phyloP scores from a whole-genome alignment of 805 yeast genomes.

The Monosporozyma yasuniensis region DNA sequence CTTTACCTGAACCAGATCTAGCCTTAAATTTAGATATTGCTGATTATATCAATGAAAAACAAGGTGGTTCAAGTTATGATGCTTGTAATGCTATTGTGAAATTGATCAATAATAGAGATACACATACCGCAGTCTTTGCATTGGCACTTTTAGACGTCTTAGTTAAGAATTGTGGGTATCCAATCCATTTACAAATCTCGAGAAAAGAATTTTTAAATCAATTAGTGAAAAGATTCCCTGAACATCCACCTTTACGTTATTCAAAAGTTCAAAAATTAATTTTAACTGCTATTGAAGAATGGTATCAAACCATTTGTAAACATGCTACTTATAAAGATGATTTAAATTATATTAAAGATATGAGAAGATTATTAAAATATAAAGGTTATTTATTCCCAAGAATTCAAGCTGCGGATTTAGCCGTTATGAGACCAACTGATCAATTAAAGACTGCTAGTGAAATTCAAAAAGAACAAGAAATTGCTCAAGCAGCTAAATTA shows the following conservation, averaged over 20 bases:
- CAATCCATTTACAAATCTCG: conserved; percentile 89
- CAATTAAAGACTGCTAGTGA: conserved; percentile 82
- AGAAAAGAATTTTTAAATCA: conserved; percentile 92
- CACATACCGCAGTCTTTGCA: conserved; percentile 79
- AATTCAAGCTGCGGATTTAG: conserved; percentile 80
- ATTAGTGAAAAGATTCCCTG: conserved; percentile 87
- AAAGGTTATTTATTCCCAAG: conserved; percentile 95
- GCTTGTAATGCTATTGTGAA: conserved; percentile 83
- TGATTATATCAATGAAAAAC: conserved; percentile 85
- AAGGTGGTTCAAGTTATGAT: conserved; percentile 83
- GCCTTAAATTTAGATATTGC: conserved; percentile 86
- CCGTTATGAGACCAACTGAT: conserved; percentile 86
- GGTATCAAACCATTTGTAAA: conserved; percentile 92
- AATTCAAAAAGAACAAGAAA: conserved; percentile 81
- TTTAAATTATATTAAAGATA: conserved; percentile 83
- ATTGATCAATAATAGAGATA: conserved; percentile 70
- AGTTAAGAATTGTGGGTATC: conserved; percentile 97
- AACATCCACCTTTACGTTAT: conserved; percentile 81
- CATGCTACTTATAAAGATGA: conserved; percentile 88
- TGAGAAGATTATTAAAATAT: conserved; percentile 82
- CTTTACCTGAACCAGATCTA: conserved; percentile 77
- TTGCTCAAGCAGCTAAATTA: conserved; percentile 88
- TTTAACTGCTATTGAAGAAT: conserved; percentile 87
- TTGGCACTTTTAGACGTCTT: conserved; percentile 74
- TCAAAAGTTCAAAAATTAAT: conserved; percentile 76